Percentiles rank a stretch among this genome's conserved stretches.
Conservation (phyloP, 768 basidiomycete genomes). For the Tricholoma flavovirens region DNA sequence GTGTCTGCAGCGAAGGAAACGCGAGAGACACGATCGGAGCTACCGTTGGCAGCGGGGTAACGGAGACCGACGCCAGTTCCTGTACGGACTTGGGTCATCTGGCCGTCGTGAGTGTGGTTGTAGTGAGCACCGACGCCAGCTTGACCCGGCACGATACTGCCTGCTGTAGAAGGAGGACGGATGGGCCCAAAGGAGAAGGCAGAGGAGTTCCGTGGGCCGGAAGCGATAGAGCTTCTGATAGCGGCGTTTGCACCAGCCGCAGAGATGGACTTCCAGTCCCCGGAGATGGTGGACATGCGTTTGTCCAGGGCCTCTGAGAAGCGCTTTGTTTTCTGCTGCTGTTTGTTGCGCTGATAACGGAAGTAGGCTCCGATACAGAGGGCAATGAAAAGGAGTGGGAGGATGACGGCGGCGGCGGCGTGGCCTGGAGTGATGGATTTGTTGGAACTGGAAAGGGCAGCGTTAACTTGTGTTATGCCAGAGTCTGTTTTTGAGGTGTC, state of each 20-base stretch:
- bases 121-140: conserved; percentile 34
- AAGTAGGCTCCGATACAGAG: conserved; percentile 44
- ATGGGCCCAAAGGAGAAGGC: conserved; percentile 58
- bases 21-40: conserved; percentile 46
- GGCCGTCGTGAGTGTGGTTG: neutral
- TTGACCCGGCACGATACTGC: conserved; percentile 28
- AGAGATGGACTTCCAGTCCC: conserved; percentile 73
- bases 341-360: conserved; percentile 44
- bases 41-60: conserved; percentile 30
- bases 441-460: conserved; percentile 27
- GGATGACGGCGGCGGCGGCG: conserved; percentile 61
- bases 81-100: conserved; percentile 40
- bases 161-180: conserved; percentile 39
- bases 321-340: conserved; percentile 45
- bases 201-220: conserved; percentile 32
- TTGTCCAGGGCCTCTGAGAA: conserved; percentile 69
- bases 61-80: conserved; percentile 45
- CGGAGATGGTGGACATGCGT: conserved; percentile 77
- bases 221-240: conserved; percentile 58
- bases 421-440: conserved; percentile 39
- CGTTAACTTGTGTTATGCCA: conserved; percentile 35
- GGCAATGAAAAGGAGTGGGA: conserved; percentile 52
- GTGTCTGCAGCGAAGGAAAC: conserved; percentile 68
- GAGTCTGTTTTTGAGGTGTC: conserved; percentile 30
- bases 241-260: conserved; percentile 67